Percentiles rank a stretch among this genome's conserved stretches.
phyloP scores from a whole-genome alignment of 495 filamentous ascomycete genomes.

The Bryoglossum gracile region DNA sequence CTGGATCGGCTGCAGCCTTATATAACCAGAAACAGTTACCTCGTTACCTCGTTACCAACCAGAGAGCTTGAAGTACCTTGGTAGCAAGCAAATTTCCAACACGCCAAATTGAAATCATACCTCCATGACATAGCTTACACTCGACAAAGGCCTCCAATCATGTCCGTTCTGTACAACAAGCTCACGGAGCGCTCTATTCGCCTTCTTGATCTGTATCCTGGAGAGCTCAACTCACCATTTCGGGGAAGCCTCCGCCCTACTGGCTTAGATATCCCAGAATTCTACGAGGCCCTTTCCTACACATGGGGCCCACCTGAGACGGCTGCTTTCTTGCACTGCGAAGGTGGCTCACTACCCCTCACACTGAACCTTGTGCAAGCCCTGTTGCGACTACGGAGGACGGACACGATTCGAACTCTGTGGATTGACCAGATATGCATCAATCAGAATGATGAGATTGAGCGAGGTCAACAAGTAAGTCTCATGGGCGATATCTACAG shows the following conservation, averaged over 20 bases:
- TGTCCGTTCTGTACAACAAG: too few species aligned
- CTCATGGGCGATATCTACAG: conserved; percentile 33
- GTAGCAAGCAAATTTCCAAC: too few species aligned
- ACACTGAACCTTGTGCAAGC: neutral
- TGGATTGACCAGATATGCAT: conserved; percentile 36
- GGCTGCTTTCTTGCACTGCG: neutral
- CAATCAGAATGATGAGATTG: conserved; percentile 30
- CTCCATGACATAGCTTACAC: too few species aligned
- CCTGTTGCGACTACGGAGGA: neutral
- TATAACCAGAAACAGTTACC: too few species aligned
- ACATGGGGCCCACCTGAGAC: neutral
- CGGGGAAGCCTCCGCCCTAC: neutral
- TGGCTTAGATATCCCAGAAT: neutral
- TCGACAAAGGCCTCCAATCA: too few species aligned
- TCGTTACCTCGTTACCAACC: too few species aligned
- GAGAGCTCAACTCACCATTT: neutral
- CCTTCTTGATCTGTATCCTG: neutral
- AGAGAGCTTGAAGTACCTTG: too few species aligned
- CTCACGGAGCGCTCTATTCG: neutral
- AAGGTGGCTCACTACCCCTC: neutral
- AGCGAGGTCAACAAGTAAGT: conserved; percentile 27
- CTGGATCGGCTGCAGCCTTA: too few species aligned
- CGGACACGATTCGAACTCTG: neutral
- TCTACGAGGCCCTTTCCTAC: neutral
- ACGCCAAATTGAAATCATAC: too few species aligned